These are phyloP conservation scores for Schizonepeta tenuifolia DNA, from an alignment of 257 asterid species.

Conservation along the genomic window DNA sequence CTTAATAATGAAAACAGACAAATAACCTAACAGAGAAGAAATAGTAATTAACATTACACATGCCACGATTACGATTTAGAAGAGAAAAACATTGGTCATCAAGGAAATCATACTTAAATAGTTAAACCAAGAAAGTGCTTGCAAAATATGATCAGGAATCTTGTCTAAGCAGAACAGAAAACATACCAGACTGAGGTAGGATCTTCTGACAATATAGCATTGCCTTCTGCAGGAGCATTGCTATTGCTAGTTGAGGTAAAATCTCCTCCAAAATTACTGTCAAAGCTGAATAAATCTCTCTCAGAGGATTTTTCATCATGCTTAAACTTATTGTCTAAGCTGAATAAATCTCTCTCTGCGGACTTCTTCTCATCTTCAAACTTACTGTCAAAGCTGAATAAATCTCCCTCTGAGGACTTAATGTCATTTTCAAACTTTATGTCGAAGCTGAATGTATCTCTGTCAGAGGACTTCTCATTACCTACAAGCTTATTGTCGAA, in stretches of 20 bases:
- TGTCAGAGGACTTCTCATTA: not conserved
- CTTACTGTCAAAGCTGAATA: not conserved
- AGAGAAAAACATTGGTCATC: constrained; percentile 8
- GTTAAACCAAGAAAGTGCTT: constrained; percentile 27
- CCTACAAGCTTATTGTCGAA: constrained; percentile 35
- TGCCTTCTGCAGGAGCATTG: constrained; percentile 39
- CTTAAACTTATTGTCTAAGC: not conserved
- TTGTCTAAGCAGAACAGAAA: constrained; percentile 22
- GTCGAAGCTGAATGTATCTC: not conserved
- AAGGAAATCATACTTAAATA: constrained; percentile 4
- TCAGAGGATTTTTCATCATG: not conserved
- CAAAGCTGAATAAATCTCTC: constrained; percentile 7
- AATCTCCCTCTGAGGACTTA: not conserved
- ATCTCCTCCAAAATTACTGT: constrained; percentile 34
- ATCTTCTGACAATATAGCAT: constrained; percentile 39
- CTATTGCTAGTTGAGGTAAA: constrained; percentile 41
- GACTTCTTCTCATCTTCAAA: constrained; percentile 9
- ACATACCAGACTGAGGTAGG: constrained; percentile 59
- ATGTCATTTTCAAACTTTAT: not conserved
- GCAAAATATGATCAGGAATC: constrained; percentile 19
- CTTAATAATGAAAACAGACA: too few relatives aligned
- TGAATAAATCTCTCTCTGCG: not conserved
- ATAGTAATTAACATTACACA: not conserved
- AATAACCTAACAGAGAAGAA: not conserved
- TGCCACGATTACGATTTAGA: constrained; percentile 23